Evolutionary conservation across 2,329 filamentous ascomycete genomes (phyloP).

Genomic region (Diaporthe caulivora): DNA sequence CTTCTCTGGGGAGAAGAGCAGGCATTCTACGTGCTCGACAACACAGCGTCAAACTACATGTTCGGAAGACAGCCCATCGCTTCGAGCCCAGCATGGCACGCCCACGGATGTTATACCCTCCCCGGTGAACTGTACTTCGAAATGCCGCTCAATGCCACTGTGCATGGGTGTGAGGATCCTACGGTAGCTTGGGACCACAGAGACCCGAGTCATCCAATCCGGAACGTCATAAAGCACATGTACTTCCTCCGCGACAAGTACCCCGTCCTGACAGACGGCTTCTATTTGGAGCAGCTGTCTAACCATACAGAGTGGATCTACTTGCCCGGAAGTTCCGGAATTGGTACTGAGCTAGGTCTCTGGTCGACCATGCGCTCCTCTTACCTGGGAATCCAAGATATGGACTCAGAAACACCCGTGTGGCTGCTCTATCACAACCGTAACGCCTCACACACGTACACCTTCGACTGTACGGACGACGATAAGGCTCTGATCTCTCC

Average conservation of each 20-base stretch:
- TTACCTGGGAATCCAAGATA: constrained; percentile 58
- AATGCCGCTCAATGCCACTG: constrained; percentile 67
- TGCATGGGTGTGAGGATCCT: constrained; percentile 67
- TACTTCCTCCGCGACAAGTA: constrained; percentile 69
- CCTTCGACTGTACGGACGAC: constrained; percentile 57
- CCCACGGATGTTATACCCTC: constrained; percentile 73
- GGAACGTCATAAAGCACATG: constrained; percentile 72
- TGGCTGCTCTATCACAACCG: constrained; percentile 66
- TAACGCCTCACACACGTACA: constrained; percentile 64
- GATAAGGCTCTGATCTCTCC: constrained; percentile 66
- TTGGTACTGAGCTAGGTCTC: constrained; percentile 64
- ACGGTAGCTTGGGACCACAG: constrained; percentile 70
- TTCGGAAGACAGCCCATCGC: constrained; percentile 75
- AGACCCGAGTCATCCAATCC: constrained; percentile 71
- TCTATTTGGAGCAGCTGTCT: constrained; percentile 66
- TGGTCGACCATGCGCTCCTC: constrained; percentile 71
- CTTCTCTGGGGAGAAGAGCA: constrained; percentile 77
- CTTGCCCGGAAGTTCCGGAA: constrained; percentile 64
- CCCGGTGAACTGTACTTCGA: constrained; percentile 68
- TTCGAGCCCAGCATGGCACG: constrained; percentile 71
- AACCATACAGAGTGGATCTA: constrained; percentile 66
- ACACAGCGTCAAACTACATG: constrained; percentile 73
- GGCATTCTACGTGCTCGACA: constrained; percentile 73
- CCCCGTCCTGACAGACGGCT: constrained; percentile 71
- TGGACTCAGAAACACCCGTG: constrained; percentile 57